Conservation (phyloP, 192 early-diverging fungal genomes). For the Jimgerdemannia flammicorona region DNA sequence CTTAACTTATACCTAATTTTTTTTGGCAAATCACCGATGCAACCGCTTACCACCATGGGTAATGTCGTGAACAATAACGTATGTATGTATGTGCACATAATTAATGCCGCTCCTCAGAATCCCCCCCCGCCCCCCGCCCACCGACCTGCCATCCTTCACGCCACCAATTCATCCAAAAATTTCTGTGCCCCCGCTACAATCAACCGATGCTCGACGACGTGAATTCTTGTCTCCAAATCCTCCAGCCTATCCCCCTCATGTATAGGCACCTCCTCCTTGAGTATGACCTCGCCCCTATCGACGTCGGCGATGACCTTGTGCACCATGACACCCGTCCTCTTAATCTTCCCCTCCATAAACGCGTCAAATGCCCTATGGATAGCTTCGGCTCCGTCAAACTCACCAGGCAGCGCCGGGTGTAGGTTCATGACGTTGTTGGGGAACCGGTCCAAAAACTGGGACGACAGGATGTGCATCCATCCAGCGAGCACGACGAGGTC, state of each 20-base stretch:
- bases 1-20: too few relatives aligned
- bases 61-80: too few relatives aligned
- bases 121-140: too few relatives aligned
- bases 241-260: conserved; percentile 71
- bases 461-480: conserved; percentile 97
- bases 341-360: conserved; percentile 69
- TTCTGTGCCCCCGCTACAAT: conserved; percentile 73
- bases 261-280: conserved; percentile 78
- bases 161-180: conserved; percentile 39
- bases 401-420: conserved; percentile 94
- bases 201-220: conserved; percentile 82
- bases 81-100: too few relatives aligned
- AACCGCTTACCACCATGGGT: too few relatives aligned
- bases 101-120: too few relatives aligned
- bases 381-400: conserved; percentile 96
- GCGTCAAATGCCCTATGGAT: conserved; percentile 94
- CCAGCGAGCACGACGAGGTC: conserved; percentile 93
- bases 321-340: conserved; percentile 82
- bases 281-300: conserved; percentile 89
- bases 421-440: conserved; percentile 83
- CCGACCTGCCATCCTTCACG: neutral
- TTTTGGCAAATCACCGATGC: too few relatives aligned
- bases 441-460: conserved; percentile 77
- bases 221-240: conserved; percentile 85
- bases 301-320: conserved; percentile 96